Conservation (phyloP, 108 stramenopile genomes). For the Stephanodiscus minutulus region DNA sequence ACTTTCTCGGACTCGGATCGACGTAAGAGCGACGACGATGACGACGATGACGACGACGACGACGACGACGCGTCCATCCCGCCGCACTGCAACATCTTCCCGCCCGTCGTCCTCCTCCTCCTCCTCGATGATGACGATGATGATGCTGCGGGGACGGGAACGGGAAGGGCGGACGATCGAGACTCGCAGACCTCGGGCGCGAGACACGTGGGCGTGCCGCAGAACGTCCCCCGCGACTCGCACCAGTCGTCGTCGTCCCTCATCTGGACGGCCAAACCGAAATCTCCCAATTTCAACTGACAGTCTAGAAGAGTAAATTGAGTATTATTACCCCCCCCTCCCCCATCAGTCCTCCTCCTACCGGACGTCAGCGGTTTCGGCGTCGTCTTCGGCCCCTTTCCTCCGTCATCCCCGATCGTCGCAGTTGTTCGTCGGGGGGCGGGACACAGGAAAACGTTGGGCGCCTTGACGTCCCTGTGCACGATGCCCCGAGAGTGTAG, state of each 20-base stretch:
- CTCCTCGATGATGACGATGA: too few relatives aligned
- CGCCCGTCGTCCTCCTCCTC: not conserved
- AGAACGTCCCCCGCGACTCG: conserved; percentile 19
- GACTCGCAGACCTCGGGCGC: conserved; percentile 29
- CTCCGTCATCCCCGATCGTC: too few relatives aligned
- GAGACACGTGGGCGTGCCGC: conserved; percentile 35
- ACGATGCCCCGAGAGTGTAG: conserved; percentile 29
- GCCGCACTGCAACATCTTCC: not conserved
- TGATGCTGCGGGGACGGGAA: too few relatives aligned
- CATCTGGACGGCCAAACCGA: conserved; percentile 36
- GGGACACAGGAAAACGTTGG: conserved; percentile 29
- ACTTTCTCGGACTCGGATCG: not conserved
- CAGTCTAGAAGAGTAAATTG: conserved; percentile 11
- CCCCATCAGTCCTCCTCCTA: too few relatives aligned
- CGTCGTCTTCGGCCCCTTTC: too few relatives aligned
- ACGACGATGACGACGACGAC: not conserved
- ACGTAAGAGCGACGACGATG: not conserved
- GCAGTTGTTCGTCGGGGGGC: not conserved
- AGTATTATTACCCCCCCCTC: not conserved
- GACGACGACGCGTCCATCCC: not conserved
- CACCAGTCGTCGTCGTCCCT: conserved; percentile 32
- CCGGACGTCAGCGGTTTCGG: too few relatives aligned
- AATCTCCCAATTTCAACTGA: conserved; percentile 36
- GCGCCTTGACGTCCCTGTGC: conserved; percentile 37
- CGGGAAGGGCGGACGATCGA: not conserved